Evolutionary conservation across 129 eudicot genomes (phyloP), one percentile per base, ranked within the genome.

Genomic region (Flaveria bidentis): DNA sequence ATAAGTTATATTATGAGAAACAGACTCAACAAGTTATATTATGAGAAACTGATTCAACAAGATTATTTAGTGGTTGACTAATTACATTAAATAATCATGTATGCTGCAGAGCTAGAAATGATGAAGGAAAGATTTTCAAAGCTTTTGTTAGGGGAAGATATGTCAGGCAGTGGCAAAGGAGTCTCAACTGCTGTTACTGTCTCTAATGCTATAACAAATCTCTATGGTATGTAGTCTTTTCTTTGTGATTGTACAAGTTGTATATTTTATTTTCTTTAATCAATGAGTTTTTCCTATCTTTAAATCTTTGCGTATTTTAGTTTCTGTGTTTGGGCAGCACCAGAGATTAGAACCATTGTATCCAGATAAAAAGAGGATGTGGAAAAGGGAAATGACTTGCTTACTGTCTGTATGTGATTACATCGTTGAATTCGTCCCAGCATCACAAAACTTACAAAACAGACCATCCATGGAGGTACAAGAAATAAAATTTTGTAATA

Each of bases 361-460:
- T 78, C 80, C 68, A 4, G 96, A 87, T 47, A 92, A 89, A 79
- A 89, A 84, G 69, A 45, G 72, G 66, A 87, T 85, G 92, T 89
- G 97, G 97, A 89, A 86, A 74, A 89, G 93, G 81, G 97, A 89
- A 78, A 92, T 92, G 97, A 84, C 83, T 78, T 92, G 97, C 80
- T 86, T 92, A 64, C 65, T 89, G 73, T 89, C 96, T 50, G 96
- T 92, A 42, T 92, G 97, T 68, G 93, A 92, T 84, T 86, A 89
- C 86, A 89, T 92, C 22, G 87, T 89, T 18, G 91, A 92, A 62
- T 83, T 87, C 30, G 67, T 75, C 45, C 93, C 91, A 12, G 74
- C 78, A 8, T 67, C 82, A 7, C 90, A 86, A 53, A 78, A 36
- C 67, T 70, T 85, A 53, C 81, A 81, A 67, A 90, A 89, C 45